Evolutionary conservation across 139 green algal genomes (phyloP).

Genomic region (Desmodesmus armatus): DNA sequence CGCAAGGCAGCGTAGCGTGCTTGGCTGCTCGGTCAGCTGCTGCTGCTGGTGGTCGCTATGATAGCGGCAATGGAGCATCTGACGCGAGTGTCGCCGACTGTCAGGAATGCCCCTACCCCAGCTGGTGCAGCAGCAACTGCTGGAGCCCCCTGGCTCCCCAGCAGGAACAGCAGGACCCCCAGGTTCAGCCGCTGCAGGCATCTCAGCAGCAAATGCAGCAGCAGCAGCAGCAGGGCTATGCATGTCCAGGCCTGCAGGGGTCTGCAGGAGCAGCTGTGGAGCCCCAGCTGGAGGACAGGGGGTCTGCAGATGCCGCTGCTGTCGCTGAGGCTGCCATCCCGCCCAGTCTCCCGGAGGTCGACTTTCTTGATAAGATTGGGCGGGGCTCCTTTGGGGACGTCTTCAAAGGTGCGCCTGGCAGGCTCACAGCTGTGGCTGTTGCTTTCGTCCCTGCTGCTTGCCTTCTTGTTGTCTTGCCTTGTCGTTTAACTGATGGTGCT

Average conservation of each 20-base stretch:
- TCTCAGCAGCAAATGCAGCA: background rate
- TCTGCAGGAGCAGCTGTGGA: too few species aligned
- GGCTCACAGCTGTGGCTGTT: background rate
- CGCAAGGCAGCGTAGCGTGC: too few species aligned
- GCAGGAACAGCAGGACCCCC: background rate
- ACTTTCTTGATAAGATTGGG: conserved; percentile 70
- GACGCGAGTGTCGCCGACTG: too few species aligned
- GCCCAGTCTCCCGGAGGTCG: conserved; percentile 40
- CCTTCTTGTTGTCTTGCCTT: conserved; percentile 7
- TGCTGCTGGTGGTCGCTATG: too few species aligned
- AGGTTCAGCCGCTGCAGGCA: background rate
- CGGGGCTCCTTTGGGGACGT: conserved; percentile 84
- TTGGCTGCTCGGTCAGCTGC: too few species aligned
- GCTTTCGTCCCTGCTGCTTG: conserved; percentile 3
- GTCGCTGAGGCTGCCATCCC: background rate
- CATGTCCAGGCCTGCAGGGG: too few species aligned
- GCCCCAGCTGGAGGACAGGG: background rate
- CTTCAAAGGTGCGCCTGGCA: too few species aligned
- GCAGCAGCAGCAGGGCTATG: background rate
- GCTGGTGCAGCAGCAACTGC: background rate
- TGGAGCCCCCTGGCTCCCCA: background rate
- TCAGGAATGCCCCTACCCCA: too few species aligned
- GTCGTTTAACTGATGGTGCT: too few species aligned
- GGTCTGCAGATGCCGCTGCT: background rate
- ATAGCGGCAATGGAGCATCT: too few species aligned